Base-by-base conservation (phyloP, 2,329 filamentous ascomycete genomes). In the Tolypocladium album region DNA sequence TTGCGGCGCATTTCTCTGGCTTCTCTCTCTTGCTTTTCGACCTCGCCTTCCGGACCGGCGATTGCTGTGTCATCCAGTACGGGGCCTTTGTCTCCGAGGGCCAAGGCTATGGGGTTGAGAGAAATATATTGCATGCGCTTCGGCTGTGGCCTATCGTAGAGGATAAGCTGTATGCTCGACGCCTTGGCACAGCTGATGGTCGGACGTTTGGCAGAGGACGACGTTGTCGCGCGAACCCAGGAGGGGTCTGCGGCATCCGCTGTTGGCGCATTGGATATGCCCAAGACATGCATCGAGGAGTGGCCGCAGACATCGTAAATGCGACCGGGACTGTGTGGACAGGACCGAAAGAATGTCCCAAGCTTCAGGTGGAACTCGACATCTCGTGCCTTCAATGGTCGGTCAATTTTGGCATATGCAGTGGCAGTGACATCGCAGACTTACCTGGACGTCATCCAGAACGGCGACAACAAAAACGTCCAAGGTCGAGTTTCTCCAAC, bases 41-140 rank as follows among this genome's bases (percentile, higher is more conserved):
- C 88, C 61, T 88, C 88, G 2, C 85, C 83, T 67, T 95, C 89
- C 17, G 87, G 81, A 43, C 81, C 83, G 7, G 73, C 70, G 38
- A 73, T 70, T 36, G 68, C 66, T 4, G 62, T 64, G 42, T 70
- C 72, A 43, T 68, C 71, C 59, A 66, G 64, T 69, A 77, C 60
- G 65, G 78, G 73, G 17, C 76, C 76, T 67, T 93, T 91, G 69
- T 93, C 89, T 2, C 83, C 89, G 17, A 99, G 78, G 0, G 92
- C 92, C 50, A 99, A 80, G 0, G 92, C 88, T 58, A 99, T 97
- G 0, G 94, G 93, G 36, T 86, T 84, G 24, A 97, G 79, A 1
- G 94, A 99, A 66, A 97, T 88, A 73, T 97, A 99, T 74, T 99
- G 93, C 94, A 99, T 97, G 59, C 87, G 84, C 39, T 82, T 86